Base-by-base conservation (phyloP, 2,329 filamentous ascomycete genomes). In the Claviceps monticola region DNA sequence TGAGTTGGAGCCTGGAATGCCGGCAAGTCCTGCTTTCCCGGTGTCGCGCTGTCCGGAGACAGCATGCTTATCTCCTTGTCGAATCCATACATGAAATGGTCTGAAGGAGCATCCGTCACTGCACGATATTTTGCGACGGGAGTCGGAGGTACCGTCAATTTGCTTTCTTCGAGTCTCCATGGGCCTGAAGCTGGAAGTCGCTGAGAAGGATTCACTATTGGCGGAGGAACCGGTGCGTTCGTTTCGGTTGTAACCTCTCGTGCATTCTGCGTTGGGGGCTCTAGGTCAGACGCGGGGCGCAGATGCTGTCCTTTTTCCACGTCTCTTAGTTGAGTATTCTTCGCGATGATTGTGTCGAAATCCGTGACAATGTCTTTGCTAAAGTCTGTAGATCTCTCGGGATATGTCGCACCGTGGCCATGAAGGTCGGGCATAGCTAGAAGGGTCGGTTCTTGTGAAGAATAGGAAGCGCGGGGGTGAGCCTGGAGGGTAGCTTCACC, bases 111-210 rank as follows among this genome's bases (percentile, higher is more conserved):
- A 17, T 58, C 58, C 2, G 64, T 64, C 17, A 61, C 64, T 21
- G 66, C 58, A 19, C 67, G 64, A 48, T 66, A 66, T 49, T 63
- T 64, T 9, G 61, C 57, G 2, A 66, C 59, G 3, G 55, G 52
- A 50, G 68, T 64, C 17, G 79, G 66, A 26, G 78, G 78, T 55
- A 76, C 71, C 1, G 71, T 64, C 38, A 80, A 64, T 53, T 75
- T 70, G 9, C 77, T 80, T 62, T 79, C 75, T 55, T 79, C 70
- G 5, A 76, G 62, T 48, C 72, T 75, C 76, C 77, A 80, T 17
- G 67, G 66, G 0, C 70, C 71, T n/a, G 66, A 63, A 1, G 69
- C 70, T 26, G 69, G 68, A 3, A 74, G 64, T 29, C 59, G 66
- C 37, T 71, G 68, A 7, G 71, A 61, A 9, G 70, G 67, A 42